Evolutionary conservation across 352 stramenopile species (phyloP), one percentile per base, ranked within the genome.

Genomic region (Globisporangium solare): DNA sequence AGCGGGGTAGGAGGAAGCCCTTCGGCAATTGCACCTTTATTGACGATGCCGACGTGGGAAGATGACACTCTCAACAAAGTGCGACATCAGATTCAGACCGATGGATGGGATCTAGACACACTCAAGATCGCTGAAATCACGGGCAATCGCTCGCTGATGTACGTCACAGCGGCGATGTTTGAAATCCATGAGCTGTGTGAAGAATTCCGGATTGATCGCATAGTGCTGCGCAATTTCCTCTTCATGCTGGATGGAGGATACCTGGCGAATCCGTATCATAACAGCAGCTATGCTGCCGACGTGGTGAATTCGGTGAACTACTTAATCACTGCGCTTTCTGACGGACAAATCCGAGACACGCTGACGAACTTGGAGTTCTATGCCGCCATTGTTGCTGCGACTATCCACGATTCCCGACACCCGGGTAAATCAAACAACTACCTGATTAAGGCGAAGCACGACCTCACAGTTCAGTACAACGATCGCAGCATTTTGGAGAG

Each of bases 361-460:
- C 67, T 92, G 24, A 90, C 77, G 17, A 88, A 89, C 56, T 66
- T 88, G 15, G 83, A 92, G 58, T 85, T 92, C 47, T 92, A 88
- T 57, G 83, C 83, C 21, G 77, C 83, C 22, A 65, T 94, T 5
- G 71, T 94, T 27, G 83, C 80, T 17, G 84, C 83, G 14, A 83
- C 86, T 2, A 90, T 94, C 57, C 86, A 95, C 53, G 86, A 95
- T 56, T 92, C 94, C 52, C 68, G 79, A 1, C 86, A 95, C 60
- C 83, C 82, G 15, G 84, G 84, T 46, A 91, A 90, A 47, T 90
- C 79, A 12, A 92, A 94, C 70, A 89, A 89, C 61, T 94, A 92
- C 63, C 68, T 91, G 21, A 87, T 93, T 62, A 92, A 89, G 60
- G 66, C 68, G 18, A 83, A 88, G 31, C 74, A 88, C 55, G 79